A percentile compares a stretch with the other conserved stretches of the same genome.
Evolutionary conservation across 2,329 filamentous ascomycete genomes (phyloP).

Genomic region (Penicillium sp.): DNA sequence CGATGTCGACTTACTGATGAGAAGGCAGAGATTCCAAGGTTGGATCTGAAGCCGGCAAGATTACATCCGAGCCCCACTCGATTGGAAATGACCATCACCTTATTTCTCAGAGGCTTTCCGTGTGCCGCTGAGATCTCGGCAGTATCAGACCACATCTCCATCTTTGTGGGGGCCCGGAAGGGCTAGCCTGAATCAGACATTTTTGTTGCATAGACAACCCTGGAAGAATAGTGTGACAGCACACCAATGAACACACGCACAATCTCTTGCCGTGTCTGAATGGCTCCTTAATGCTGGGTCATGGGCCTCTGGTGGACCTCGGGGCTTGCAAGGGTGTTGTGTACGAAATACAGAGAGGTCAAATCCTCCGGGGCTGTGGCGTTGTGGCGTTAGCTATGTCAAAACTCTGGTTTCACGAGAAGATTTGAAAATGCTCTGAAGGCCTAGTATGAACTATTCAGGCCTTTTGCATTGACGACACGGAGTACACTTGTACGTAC

Average conservation of each 20-base stretch:
- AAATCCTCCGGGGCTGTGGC: too few species aligned
- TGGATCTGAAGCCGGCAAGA: background rate
- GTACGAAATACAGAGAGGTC: too few species aligned
- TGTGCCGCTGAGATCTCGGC: background rate
- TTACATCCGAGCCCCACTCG: background rate
- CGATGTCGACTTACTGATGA: background rate
- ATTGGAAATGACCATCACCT: background rate
- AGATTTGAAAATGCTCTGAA: background rate
- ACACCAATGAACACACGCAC: too few species aligned
- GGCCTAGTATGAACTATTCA: background rate
- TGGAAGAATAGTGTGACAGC: too few species aligned
- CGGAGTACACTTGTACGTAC: background rate
- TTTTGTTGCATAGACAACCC: too few species aligned
- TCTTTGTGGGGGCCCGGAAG: background rate
- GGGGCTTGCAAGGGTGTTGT: too few species aligned
- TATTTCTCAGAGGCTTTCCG: background rate
- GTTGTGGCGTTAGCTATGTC: background rate
- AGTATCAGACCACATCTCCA: background rate
- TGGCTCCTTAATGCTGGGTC: too few species aligned
- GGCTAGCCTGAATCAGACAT: background rate
- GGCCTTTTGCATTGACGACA: background rate
- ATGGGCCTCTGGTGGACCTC: too few species aligned
- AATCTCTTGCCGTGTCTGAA: too few species aligned
- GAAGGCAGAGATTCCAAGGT: background rate
- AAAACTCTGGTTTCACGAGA: background rate